Percentiles rank a stretch among this genome's conserved stretches.
Conservation (phyloP, 768 basidiomycete species). For the Hericium coralloides region DNA sequence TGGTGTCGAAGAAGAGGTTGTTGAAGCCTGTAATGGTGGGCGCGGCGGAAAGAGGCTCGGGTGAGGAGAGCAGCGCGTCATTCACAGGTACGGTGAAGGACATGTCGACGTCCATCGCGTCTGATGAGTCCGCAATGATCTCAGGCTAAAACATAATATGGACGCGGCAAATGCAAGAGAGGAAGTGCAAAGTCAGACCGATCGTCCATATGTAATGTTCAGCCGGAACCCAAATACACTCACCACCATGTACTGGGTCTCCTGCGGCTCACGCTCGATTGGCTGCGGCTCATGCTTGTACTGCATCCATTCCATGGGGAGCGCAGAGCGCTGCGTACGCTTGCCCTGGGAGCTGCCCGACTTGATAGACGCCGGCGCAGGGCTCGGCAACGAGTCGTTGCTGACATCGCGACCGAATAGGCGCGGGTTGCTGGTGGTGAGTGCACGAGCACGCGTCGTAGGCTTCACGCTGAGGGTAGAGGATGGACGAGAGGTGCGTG, state of each 20-base stretch:
- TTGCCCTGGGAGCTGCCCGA: slow-evolving; percentile 37
- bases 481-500: slow-evolving; percentile 20
- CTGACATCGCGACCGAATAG: slow-evolving; percentile 70
- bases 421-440: slow-evolving; percentile 50
- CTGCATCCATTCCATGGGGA: slow-evolving; percentile 55
- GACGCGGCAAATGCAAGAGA: slow-evolving; percentile 9
- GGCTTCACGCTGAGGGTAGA: slow-evolving; percentile 22
- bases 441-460: slow-evolving; percentile 49
- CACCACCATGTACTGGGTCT: background rate
- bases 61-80: slow-evolving; percentile 19
- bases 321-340: slow-evolving; percentile 48
- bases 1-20: slow-evolving; percentile 49
- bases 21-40: slow-evolving; percentile 31
- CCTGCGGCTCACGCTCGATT: slow-evolving; percentile 1
- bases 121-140: slow-evolving; percentile 33
- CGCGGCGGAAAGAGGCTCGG: slow-evolving; percentile 17
- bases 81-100: slow-evolving; percentile 19
- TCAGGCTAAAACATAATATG: slow-evolving; percentile 21
- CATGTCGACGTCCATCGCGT: slow-evolving; percentile 76
- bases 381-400: slow-evolving; percentile 30
- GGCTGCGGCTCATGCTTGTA: slow-evolving; percentile 18
- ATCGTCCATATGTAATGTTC: background rate
- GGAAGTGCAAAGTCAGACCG: background rate
- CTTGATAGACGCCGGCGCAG: slow-evolving; percentile 24
- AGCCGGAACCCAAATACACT: slow-evolving; percentile 4